Base-by-base conservation (phyloP, 305 asterid genomes). In the Solanum chacoense region DNA sequence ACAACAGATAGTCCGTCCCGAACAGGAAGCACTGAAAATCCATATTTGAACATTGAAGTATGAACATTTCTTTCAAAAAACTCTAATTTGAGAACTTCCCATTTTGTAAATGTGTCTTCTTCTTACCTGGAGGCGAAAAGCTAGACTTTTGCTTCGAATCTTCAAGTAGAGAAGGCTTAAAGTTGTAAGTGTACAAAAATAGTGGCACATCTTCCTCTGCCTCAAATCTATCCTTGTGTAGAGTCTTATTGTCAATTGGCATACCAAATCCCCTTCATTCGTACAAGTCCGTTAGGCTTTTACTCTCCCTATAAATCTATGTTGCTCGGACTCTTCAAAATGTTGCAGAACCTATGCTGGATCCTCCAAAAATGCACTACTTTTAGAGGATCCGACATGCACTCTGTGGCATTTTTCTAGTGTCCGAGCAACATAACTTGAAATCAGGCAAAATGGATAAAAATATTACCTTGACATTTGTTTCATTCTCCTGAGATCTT, bases 181-280 rank as follows among this genome's bases (percentile, higher is more conserved):
- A 59, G 65, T 88, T 89, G 87, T 65, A 78, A 14, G 93, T 93
- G 89, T 89, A 93, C 77, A 92, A 37, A 90, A 94, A 92, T 63
- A 93, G 91, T 9, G 95, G 96, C 88, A 90, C 87, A 76, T 89
- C 91, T 89, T 91, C 96, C 35, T 92, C 94, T 5, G 92, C 88
- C 85, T 91, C 93, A 76, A 92, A 90, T 31, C 88, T 85, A 28
- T 24, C 40, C 40, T 28, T 88, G n/a, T 85, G 86, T 28, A 59
- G 37, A 20, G 34, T 13, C 87, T 90, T 88, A 4, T 63, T 73
- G 80, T 85, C 90, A 81, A 31, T 12, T 65, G 63, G 42, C n/a
- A 74, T 63, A 18, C 88, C 65, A 34, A 87, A 83, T 32, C 63
- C 88, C 86, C 89, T 55, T 84, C 89, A 40, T 69, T 88, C 89